These are phyloP conservation scores for Irpex sp. DNA, from an alignment of 1,284 basidiomycete genomes.

Conservation along the genomic window DNA sequence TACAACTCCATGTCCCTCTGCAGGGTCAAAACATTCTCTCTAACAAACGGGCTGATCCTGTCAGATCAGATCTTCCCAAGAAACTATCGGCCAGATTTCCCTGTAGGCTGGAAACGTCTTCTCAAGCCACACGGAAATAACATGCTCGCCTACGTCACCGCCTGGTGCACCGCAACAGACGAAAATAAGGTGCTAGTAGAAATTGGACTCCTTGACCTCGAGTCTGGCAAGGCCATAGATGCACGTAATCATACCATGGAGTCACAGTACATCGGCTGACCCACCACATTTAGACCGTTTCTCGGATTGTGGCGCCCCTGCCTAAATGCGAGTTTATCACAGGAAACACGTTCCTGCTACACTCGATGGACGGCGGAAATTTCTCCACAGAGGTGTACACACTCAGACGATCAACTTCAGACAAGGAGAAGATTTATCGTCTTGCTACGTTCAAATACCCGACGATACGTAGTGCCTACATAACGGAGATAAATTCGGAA, in stretches of 20 bases:
- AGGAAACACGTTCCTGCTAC: background rate
- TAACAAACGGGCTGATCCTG: background rate
- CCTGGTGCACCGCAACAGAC: no score
- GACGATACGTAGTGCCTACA: background rate
- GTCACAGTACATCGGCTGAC: no score
- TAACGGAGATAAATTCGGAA: background rate
- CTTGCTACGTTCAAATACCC: background rate
- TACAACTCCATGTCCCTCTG: background rate
- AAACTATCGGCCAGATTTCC: no score
- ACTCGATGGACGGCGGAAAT: background rate
- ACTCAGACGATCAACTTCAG: background rate
- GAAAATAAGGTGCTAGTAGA: background rate
- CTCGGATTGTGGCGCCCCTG: no score
- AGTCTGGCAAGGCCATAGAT: background rate
- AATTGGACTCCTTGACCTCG: background rate
- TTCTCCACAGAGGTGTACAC: background rate
- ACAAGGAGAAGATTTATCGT: background rate
- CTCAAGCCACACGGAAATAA: background rate
- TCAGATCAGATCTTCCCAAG: background rate
- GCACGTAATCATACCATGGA: background rate
- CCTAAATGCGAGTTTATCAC: background rate
- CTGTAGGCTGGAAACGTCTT: no score
- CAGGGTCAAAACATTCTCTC: background rate
- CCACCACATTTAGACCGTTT: no score
- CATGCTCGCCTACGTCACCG: background rate